phyloP scores from a whole-genome alignment of 73 alveolate genomes.

The Tetrahymena elliotti region DNA sequence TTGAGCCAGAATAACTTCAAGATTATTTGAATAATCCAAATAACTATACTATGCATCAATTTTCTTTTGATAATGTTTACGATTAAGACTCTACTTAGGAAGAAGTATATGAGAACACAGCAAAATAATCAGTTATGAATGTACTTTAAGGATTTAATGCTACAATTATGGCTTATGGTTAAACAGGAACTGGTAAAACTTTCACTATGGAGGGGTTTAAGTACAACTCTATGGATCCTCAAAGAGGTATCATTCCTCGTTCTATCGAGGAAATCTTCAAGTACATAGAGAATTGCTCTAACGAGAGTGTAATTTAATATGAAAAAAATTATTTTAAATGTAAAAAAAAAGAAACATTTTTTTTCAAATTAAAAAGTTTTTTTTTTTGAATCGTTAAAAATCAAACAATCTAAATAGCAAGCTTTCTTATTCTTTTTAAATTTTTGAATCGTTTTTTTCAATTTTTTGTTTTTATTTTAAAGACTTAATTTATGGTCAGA shows the following conservation, averaged over 20 bases:
- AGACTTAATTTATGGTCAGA: conserved; percentile 90
- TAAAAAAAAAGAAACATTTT: too few relatives aligned
- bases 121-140: conserved; percentile 80
- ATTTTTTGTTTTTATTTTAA: neutral
- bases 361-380: too few relatives aligned
- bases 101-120: conserved; percentile 90
- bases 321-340: too few relatives aligned
- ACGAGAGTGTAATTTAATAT: conserved; percentile 47
- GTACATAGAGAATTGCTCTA: conserved; percentile 68
- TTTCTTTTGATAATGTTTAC: conserved; percentile 89
- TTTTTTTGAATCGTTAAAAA: conserved; percentile 28
- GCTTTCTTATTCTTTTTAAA: conserved; percentile 23
- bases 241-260: conserved; percentile 96
- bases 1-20: conserved; percentile 37
- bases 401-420: conserved; percentile 83
- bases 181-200: conserved; percentile 98
- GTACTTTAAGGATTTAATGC: conserved; percentile 95
- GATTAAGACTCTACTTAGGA: conserved; percentile 88
- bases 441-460: neutral
- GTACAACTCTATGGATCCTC: conserved; percentile 80
- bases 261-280: conserved; percentile 93
- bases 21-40: conserved; percentile 38
- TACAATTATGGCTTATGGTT: conserved; percentile 96
- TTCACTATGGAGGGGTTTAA: conserved; percentile 98
- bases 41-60: conserved; percentile 69